Percentiles rank a stretch among this genome's conserved stretches.
These are phyloP conservation scores for Sicyos edulis DNA, from an alignment of 306 rosid genomes.

Conservation along the genomic window DNA sequence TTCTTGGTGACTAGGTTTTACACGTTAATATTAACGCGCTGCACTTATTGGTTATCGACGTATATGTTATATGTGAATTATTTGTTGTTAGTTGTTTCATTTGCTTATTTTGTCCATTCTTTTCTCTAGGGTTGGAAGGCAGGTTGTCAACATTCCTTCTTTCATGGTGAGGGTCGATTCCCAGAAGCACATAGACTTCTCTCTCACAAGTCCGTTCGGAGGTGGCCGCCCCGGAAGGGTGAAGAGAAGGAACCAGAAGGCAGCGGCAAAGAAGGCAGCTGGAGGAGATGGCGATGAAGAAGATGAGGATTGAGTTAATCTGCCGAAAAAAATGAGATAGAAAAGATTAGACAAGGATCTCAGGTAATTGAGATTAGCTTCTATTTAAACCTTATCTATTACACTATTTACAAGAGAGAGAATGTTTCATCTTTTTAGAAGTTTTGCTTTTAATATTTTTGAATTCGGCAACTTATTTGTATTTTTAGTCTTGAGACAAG, in stretches of 20 bases:
- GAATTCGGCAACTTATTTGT: not conserved
- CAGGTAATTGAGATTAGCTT: not conserved
- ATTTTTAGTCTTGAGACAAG: not conserved
- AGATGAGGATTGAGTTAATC: constrained; percentile 14
- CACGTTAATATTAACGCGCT: too few species aligned
- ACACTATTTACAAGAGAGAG: not conserved
- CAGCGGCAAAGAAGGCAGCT: constrained; percentile 11
- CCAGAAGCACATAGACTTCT: constrained; percentile 17
- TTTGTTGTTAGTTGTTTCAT: not conserved
- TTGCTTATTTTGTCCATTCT: not conserved
- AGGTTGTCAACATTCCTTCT: constrained; percentile 13
- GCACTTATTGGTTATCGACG: too few species aligned
- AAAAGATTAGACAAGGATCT: too few species aligned
- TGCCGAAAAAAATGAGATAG: not conserved
- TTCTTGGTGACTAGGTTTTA: too few species aligned
- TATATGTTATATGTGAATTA: too few species aligned
- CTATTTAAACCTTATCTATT: not conserved
- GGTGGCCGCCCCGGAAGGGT: constrained; percentile 16
- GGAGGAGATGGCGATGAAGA: constrained; percentile 17
- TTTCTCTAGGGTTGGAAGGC: constrained; percentile 15
- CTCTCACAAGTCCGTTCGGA: constrained; percentile 14
- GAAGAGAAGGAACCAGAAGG: constrained; percentile 17
- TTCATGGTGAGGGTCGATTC: constrained; percentile 15
- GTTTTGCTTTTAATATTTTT: not conserved
- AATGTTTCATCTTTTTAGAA: not conserved